Base-by-base conservation (phyloP, 2,329 filamentous ascomycete species). In the Fusarium sambucinum region DNA sequence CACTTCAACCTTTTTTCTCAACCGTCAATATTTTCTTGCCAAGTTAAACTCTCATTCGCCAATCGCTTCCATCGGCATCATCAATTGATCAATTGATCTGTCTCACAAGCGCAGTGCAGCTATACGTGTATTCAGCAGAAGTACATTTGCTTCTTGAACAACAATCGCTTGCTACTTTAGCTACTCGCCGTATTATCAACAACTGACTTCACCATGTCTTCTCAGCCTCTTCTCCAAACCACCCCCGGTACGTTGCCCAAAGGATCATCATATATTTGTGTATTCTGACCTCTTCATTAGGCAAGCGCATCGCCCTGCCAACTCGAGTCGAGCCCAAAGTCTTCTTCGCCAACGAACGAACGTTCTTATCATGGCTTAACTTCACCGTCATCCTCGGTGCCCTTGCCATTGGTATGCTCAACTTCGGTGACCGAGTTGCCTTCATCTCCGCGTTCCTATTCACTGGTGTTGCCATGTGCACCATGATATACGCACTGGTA, bases 261-360 rank as follows among this genome's bases (percentile, higher is more conserved):
- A n/a, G 13, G 23, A 12, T 30, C 41, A 50, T 38, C 21, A 33
- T 38, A n/a, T 21, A 21, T n/a, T 48, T 40, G n/a, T 33, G 27
- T 29, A 58, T 35, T 58, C 63, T 73, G 63, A 75, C 65, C 33
- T 32, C 30, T 42, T 21, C 35, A n/a, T 47, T 75, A 97, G 95
- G 95, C 87, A 99, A 99, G 85, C 93, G 95, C 78, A 98, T 99
- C 79, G 95, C 96, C 76, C 93, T 99, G 70, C 96, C 96, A 59
- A 97, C 95, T 63, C 94, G 96, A 73, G 95, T 99, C 81, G 96
- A 99, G 82, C 96, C 96, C 75, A 99, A 99, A 83, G 96, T 99
- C 85, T 99, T 98, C 89, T 99, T 99, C 86, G 96, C 96, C 83
- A 99, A 99, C 86, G 96, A 99, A 84, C 93, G 96, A 69, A 99